Evolutionary conservation across 306 rosid species (phyloP), one percentile per base, ranked within the genome.

Genomic region (Rubus idaeus): DNA sequence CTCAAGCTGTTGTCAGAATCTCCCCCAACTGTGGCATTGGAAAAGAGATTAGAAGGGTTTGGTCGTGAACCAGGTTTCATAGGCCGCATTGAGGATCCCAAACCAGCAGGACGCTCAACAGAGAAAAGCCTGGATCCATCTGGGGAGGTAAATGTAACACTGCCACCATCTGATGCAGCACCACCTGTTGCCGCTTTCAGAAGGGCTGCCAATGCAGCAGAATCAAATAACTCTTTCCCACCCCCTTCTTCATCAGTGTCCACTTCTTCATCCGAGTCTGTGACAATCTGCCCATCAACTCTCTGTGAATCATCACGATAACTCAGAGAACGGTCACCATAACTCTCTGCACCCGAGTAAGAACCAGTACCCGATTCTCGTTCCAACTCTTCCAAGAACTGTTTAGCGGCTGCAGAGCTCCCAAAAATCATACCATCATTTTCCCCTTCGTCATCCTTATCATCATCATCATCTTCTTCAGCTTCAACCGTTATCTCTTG

Each of bases 61-160:
- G 92, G 82, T 44, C 97, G 88, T 63, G 80, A 30, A 41, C 90
- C 81, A 46, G 91, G 89, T 85, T 88, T 96, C 81, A 85, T 84
- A 52, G 98, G 77, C 62, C 68, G 87, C 26, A 92, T 91, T 50
- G 99, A 91, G 63, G 93, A 75, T 50, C 99, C 99, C 86, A 96
- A 87, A 73, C 99, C 99, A 83, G 98, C 98, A 11, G 99, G 99
- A 41, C 98, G 97, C 87, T 96, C 99, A 6, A 92, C 90, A 46
- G 99, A 92, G 86, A 96, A 96, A 70, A 96, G 97, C 87, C 89
- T 85, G 9, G 98, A 84, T 42, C 98, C 99, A 85, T 96, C 99
- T 69, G 91, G 89, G 75, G 96, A 79, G 69, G 94, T 87, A 80
- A 96, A 79, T 17, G 99, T 89, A 85, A 90, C 87, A 46, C 83